Base-by-base conservation (phyloP, 2,329 filamentous ascomycete genomes). In the Geosmithia morbida region DNA sequence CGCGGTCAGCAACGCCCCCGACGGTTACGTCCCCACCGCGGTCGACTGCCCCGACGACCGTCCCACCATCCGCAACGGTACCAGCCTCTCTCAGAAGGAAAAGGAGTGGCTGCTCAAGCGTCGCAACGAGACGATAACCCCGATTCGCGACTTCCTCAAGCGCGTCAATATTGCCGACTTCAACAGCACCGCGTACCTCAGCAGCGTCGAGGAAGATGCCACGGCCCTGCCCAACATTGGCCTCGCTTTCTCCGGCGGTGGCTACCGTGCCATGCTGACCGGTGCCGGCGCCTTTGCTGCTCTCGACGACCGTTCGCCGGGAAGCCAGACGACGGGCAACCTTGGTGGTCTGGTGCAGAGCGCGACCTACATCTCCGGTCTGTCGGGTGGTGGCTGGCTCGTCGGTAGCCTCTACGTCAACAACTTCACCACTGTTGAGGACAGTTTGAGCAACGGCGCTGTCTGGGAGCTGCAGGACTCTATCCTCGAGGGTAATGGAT, bases 301-400 rank as follows among this genome's bases (percentile, higher is more conserved):
- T 0, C 89, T 87, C 53, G 88, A 95, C 61, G 75, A 65, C 55
- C 77, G 88, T 18, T 88, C 84, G 0, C 60, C 69, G 0, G 62
- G 62, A 29, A 64, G 61, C 50, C 52, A 54, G 8, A 52, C 53
- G 20, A 57, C 66, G 3, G 85, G 85, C 3, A 83, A 87, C 44
- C 69, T 95, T 20, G 85, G 87, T 46, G 88, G 88, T 3, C 66
- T 94, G 52, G 68, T 95, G 51, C 88, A 95, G 66, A 74, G 83
- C 2, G 66, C 85, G 0, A 94, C 87, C 0, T 95, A 94, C 59
- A 61, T 94, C 13, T 73, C 86, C 2, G 87, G 86, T 8, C 70
- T 94, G 2, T 90, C 85, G 7, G 87, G 88, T 29, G 87, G 87
- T 47, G 79, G 81, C 46, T 94, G 88, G 88, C 70, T 94, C 17